Percentiles rank a stretch among this genome's conserved stretches.
phyloP scores from a whole-genome alignment of 1,139 yeast species.

The Yamadazyma membranifaciens region DNA sequence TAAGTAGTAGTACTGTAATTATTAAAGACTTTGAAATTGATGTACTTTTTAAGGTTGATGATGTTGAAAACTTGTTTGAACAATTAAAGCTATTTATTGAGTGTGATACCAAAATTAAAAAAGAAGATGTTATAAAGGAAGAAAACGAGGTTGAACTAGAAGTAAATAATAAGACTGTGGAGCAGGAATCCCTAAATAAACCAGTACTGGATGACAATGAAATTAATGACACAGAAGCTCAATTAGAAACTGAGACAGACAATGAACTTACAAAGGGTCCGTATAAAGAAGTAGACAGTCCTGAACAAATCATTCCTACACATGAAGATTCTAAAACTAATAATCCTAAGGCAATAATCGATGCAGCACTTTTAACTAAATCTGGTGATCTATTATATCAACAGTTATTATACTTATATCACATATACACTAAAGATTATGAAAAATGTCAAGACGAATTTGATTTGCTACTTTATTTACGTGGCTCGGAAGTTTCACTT shows the following conservation, averaged over 20 bases:
- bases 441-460: conserved; percentile 5
- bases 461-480: conserved; percentile 10
- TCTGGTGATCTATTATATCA: conserved; percentile 9
- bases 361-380: too few relatives aligned
- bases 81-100: too few relatives aligned
- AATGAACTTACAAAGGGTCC: neutral
- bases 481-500: conserved; percentile 1
- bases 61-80: conserved; percentile 1
- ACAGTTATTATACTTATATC: conserved; percentile 13
- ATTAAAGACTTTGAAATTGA: too few relatives aligned
- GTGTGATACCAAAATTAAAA: too few relatives aligned
- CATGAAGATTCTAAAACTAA: too few relatives aligned
- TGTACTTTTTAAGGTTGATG: conserved; percentile 3
- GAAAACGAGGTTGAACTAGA: too few relatives aligned
- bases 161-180: too few relatives aligned
- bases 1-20: conserved; percentile 7
- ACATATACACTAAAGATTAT: conserved; percentile 10
- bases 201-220: conserved; percentile 3
- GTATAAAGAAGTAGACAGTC: too few relatives aligned
- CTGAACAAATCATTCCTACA: too few relatives aligned
- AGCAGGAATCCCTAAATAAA: too few relatives aligned
- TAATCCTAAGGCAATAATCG: too few relatives aligned
- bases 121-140: too few relatives aligned
- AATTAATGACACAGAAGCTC: conserved; percentile 1
- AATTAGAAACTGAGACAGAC: neutral